Percentiles rank a stretch among this genome's conserved stretches.
These are phyloP conservation scores for Fusarium sororula DNA, from an alignment of 2,329 filamentous ascomycete genomes.

Conservation along the genomic window DNA sequence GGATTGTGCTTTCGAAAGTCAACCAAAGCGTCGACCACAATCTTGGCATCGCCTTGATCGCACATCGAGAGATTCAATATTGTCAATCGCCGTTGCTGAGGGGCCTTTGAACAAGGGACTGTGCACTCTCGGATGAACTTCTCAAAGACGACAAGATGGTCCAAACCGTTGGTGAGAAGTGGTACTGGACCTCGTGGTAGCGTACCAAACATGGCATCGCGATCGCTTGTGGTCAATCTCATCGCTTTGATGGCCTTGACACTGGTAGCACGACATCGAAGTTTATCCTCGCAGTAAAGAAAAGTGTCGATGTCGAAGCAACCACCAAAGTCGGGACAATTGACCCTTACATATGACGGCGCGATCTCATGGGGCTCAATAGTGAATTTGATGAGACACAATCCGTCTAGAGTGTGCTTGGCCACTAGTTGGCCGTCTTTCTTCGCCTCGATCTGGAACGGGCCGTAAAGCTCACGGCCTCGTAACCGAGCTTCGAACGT, in stretches of 20 bases:
- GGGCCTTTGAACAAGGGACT: rapidly evolving
- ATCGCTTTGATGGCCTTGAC: background rate
- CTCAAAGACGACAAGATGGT: background rate
- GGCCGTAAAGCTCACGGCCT: background rate
- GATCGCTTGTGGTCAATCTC: background rate
- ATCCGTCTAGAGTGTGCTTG: background rate
- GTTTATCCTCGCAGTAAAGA: background rate
- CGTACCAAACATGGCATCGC: background rate
- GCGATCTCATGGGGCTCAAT: background rate
- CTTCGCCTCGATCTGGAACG: background rate
- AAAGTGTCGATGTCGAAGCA: conserved; percentile 1
- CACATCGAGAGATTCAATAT: conserved; percentile 1
- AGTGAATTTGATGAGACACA: background rate
- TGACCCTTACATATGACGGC: background rate
- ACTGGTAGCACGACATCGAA: conserved; percentile 2
- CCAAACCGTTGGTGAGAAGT: background rate
- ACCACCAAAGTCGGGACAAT: background rate
- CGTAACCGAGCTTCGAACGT: background rate
- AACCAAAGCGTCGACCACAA: background rate
- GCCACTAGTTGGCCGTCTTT: background rate
- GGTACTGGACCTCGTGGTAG: background rate
- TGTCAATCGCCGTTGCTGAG: background rate
- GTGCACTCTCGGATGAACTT: background rate
- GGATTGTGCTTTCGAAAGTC: background rate
- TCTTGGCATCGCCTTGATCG: conserved; percentile 2